Base-by-base conservation (phyloP, 2,329 filamentous ascomycete genomes). In the Daldinia sp. region DNA sequence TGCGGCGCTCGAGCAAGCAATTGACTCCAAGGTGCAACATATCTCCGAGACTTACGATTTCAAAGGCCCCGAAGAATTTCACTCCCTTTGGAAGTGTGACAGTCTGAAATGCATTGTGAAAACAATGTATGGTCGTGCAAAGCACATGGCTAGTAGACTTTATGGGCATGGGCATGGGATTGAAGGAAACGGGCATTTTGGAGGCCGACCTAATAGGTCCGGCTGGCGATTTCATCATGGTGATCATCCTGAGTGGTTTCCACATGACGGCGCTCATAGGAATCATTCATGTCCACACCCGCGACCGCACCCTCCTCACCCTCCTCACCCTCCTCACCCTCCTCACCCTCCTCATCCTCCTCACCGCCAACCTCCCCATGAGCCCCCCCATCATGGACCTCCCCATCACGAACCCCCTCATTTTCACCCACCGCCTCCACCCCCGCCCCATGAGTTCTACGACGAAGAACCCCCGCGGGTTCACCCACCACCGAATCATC, bases 31-130 rank as follows among this genome's bases (percentile, higher is more conserved):
- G 71, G 81, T 85, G 72, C 75, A 76, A 4, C 78, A 80, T 60
- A 77, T 84, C 58, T 74, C 78, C 37, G 75, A 81, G 20, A 74
- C 78, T 2, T 79, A 81, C 62, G 76, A 80, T 35, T 69, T 75
- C 68, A 68, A 73, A 15, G 72, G 63, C n/a, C 74, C 75, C 1
- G 70, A 74, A 57, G 57, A 67, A 41, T 41, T 71, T 15, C 67
- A 72, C 33, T 64, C 76, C 60, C 72, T 80, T 48, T 57, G 72
- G 23, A 75, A 80, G 6, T 85, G 83, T 62, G 78, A 80, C 55
- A 81, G 77, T 65, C 60, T 85, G 46, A 82, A 80, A 69, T 86
- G 84, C 67, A 74, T 85, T 46, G 74, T 84, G 51, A 76, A 77
- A 44, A 74, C 79, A n/a, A 74, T 84, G 53, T 77, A 80, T 48